These are phyloP conservation scores for Tetradesmus lagerheimii DNA, from an alignment of 139 green algal species.

Conservation along the genomic window DNA sequence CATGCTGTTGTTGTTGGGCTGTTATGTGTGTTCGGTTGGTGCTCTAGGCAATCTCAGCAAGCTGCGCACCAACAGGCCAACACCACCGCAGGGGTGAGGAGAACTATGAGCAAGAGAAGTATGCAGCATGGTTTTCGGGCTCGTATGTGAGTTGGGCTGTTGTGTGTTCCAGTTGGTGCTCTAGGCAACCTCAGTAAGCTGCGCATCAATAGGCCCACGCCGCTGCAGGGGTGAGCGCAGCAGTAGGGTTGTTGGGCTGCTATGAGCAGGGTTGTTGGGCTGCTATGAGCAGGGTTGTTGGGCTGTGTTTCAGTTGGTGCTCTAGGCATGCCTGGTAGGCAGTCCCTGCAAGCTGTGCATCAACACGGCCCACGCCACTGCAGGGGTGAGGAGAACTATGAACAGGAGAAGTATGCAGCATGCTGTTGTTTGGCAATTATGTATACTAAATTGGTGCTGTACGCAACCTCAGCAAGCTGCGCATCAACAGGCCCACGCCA, in stretches of 20 bases:
- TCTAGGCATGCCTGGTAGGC: too few species aligned
- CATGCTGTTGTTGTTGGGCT: neutral
- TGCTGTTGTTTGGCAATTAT: too few species aligned
- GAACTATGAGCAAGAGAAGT: too few species aligned
- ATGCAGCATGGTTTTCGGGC: too few species aligned
- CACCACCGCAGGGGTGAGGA: neutral
- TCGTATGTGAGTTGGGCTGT: too few species aligned
- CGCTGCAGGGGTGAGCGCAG: conserved; percentile 39
- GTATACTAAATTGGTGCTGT: too few species aligned
- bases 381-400: neutral
- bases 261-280: neutral
- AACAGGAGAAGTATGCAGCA: too few species aligned
- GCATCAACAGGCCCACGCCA: conserved; percentile 35
- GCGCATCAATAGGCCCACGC: conserved; percentile 30
- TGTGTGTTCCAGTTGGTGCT: too few species aligned
- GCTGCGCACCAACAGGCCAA: neutral
- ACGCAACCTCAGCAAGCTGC: neutral
- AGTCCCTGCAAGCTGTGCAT: neutral
- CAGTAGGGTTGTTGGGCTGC: neutral
- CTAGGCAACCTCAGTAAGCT: neutral
- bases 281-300: neutral
- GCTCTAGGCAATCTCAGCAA: neutral
- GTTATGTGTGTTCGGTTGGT: neutral
- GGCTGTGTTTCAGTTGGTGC: neutral
- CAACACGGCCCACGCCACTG: neutral